phyloP scores from a whole-genome alignment of 805 yeast genomes.

The Suhomyces vadensis region DNA sequence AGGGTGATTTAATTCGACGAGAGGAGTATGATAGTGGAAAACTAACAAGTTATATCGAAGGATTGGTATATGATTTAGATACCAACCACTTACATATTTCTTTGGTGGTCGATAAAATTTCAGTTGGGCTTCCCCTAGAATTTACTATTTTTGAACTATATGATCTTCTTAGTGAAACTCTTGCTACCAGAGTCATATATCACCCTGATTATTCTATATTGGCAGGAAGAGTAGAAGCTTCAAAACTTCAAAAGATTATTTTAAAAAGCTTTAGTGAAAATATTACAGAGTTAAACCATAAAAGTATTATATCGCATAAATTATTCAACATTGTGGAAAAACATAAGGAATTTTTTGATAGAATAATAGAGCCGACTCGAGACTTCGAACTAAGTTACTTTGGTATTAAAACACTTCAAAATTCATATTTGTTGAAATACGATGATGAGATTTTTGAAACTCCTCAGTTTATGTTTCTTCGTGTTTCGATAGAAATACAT shows the following conservation, averaged over 20 bases:
- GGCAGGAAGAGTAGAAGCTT: conserved; percentile 40
- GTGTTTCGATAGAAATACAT: conserved; percentile 92
- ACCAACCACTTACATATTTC: conserved; percentile 10
- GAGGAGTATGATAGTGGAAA: conserved; percentile 1
- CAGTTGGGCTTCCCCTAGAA: conserved; percentile 13
- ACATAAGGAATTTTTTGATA: conserved; percentile 65
- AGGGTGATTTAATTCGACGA: neutral
- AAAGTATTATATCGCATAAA: conserved; percentile 46
- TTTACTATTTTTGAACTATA: conserved; percentile 22
- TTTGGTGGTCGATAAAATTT: conserved; percentile 9
- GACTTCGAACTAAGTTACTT: conserved; percentile 81
- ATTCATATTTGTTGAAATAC: conserved; percentile 73
- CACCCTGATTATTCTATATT: conserved; percentile 39
- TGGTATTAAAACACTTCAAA: conserved; percentile 89
- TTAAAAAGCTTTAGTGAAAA: conserved; percentile 26
- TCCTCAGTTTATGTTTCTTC: conserved; percentile 86
- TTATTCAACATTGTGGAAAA: conserved; percentile 63
- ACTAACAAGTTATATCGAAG: conserved; percentile 9
- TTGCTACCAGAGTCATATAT: conserved; percentile 33
- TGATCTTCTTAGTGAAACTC: conserved; percentile 32
- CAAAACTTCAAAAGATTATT: conserved; percentile 24
- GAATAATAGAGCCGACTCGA: conserved; percentile 72
- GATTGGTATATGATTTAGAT: conserved; percentile 10
- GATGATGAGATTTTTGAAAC: conserved; percentile 67
- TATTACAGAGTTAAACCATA: conserved; percentile 11